Evolutionary conservation across 805 yeast genomes (phyloP), one percentile per base, ranked within the genome.

Genomic region (Myxozyma vanderwaltii): DNA sequence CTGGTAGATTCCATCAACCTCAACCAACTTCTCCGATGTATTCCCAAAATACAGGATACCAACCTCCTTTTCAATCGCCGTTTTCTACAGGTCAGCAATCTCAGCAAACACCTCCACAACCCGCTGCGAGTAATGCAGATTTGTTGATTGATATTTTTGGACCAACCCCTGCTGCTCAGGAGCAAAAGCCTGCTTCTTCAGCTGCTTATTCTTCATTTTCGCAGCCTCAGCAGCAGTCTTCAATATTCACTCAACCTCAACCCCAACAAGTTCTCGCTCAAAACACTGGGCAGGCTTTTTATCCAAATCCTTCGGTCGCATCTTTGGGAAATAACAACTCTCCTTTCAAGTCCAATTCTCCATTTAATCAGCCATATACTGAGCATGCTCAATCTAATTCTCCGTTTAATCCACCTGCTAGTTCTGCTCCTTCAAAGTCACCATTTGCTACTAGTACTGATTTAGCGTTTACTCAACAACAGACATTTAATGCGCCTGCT

Each of bases 81-180:
- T 24, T 44, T 24, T 15, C 33, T 12, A 56, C 68, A 12, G 66
- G 68, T 8, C 63, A 60, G 39, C 59, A n/a, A n/a, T n/a, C n/a
- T n/a, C n/a, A 29, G 36, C 59, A 47, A 35, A 4, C 44, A 12
- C 6, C 33, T 21, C 33, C 29, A 26, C 48, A 36, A 6, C 17
- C 40, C 21, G n/a, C 49, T 24, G 43, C 26, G 2, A 55, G 27
- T 21, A 57, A 57, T 45, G 31, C 56, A n/a, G 61, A 57, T 31
- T 49, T 57, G 4, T 48, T 57, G 8, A 12, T 57, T 26, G 61
- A 57, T 36, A 40, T 57, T 19, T 51, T 57, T 31, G 56, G 52
- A 8, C 40, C 50, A 0, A 38, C 56, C 15, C 26, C 55, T 27
- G 19, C 56, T 5, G 17, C 40, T 38, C 21, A 13, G 41, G 21